Evolutionary conservation across 2,329 filamentous ascomycete species (phyloP).

Genomic region (Chaetomiaceae sp.): DNA sequence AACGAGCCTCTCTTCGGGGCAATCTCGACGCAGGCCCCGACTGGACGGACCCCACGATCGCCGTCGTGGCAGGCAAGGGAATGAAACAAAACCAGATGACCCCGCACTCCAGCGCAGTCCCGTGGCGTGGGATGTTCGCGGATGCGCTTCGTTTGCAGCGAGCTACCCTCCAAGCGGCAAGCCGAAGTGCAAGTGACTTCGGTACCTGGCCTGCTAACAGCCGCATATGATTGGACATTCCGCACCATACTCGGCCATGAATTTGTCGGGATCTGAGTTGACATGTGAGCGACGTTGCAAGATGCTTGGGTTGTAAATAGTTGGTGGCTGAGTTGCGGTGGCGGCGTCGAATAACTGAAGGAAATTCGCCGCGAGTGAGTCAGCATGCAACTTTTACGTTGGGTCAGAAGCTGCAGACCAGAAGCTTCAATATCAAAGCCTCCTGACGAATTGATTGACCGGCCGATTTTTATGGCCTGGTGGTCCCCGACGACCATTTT

Average conservation of each 20-base stretch:
- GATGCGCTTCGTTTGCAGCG: not conserved
- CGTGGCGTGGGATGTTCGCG: conserved; percentile 7
- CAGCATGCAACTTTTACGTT: too few relatives aligned
- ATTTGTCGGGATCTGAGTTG: conserved; percentile 1
- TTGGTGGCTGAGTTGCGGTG: too few relatives aligned
- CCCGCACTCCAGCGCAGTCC: conserved; percentile 15
- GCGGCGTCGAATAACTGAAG: not conserved
- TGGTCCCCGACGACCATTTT: too few relatives aligned
- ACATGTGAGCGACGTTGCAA: not conserved
- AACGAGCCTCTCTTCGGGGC: conserved; percentile 4
- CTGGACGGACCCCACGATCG: conserved; percentile 16
- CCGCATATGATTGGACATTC: too few relatives aligned
- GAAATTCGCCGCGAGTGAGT: not conserved
- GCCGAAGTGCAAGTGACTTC: not conserved
- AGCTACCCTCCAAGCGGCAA: conserved; percentile 9
- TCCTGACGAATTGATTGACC: too few relatives aligned
- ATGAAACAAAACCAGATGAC: conserved; percentile 17
- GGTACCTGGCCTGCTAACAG: conserved; percentile 1
- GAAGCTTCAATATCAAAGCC: too few relatives aligned
- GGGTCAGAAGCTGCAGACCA: too few relatives aligned
- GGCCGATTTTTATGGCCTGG: too few relatives aligned
- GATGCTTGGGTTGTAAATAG: too few relatives aligned
- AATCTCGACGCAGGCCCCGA: conserved; percentile 13
- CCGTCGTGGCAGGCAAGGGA: conserved; percentile 7
- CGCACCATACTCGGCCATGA: not conserved